Evolutionary conservation across 257 asterid species (phyloP), one percentile per base, ranked within the genome.

Genomic region (Nicotiana paniculata): DNA sequence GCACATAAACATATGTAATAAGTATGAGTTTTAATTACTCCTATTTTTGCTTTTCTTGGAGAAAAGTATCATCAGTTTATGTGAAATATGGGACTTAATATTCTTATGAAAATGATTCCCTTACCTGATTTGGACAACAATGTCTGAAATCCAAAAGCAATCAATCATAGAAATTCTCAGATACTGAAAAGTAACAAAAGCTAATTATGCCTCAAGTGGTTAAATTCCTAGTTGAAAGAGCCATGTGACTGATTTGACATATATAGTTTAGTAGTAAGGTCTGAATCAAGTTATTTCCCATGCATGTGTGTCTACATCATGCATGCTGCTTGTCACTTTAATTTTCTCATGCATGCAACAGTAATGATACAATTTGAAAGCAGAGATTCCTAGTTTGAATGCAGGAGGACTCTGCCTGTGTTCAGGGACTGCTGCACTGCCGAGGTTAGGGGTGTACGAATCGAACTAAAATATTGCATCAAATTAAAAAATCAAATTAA

Each of bases 21-120:
- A 51, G 55, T 51, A 51, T 51, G 3, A 11, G 0, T 3, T 13
- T 13, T 39, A 39, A 6, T 39, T 39, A 39, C 46, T 32, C 35
- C 35, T 32, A 32, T 32, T 32, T 32, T 32, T 32, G 35, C 3
- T 32, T 32, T 68, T 35, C 32, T 26, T 37, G 35, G 33, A n/a
- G 0, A 68, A 37, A 70, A 70, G 12, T 70, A 43, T 11, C 58
- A 18, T 37, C 77, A 4, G 3, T 39, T n/a, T n/a, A 12, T 11
- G 3, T 43, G n/a, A 58, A 59, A 59, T 58, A 61, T 48, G 37
- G 2, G 43, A 48, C 79, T 11, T 48, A 9, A 1, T 37, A 5
- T 46, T 70, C 1, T 70, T 70, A 70, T 70, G 78, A 70, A 70
- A 70, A 70, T 72, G 78, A 46, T 72, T 46, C 78, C 59, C 33